phyloP scores from a whole-genome alignment of 1,284 basidiomycete species.

The Exsudoporus floridanus region DNA sequence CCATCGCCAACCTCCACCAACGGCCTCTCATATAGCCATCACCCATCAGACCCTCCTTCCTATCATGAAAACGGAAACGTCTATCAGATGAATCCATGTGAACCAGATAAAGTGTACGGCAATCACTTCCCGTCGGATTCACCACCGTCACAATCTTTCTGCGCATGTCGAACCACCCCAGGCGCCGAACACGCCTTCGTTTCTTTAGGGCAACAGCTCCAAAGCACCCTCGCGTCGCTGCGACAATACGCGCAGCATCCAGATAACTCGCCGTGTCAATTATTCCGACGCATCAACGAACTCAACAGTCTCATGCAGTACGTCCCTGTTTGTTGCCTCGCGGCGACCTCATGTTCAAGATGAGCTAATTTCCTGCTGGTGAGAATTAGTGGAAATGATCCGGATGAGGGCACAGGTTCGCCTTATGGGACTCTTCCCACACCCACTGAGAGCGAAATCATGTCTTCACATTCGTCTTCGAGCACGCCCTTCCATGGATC shows the following conservation, averaged over 20 bases:
- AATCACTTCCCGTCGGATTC: constrained; percentile 43
- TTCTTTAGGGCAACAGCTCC: constrained; percentile 61
- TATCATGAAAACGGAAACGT: constrained; percentile 48
- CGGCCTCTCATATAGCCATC: constrained; percentile 36
- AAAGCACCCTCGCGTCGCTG: constrained; percentile 53
- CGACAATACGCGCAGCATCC: constrained; percentile 63
- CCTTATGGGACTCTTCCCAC: constrained; percentile 46
- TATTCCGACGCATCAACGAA: constrained; percentile 61
- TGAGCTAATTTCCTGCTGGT: constrained; percentile 34
- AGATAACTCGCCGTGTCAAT: constrained; percentile 50
- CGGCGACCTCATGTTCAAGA: constrained; percentile 32
- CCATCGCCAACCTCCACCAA: constrained; percentile 37
- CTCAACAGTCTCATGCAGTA: constrained; percentile 67
- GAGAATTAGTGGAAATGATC: constrained; percentile 46
- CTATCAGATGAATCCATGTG: constrained; percentile 46
- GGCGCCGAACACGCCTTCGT: constrained; percentile 57
- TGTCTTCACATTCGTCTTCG: constrained; percentile 67
- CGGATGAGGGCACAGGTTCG: constrained; percentile 39
- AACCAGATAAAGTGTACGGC: constrained; percentile 44
- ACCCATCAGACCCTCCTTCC: constrained; percentile 39
- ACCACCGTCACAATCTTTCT: constrained; percentile 44
- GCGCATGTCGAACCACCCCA: constrained; percentile 64
- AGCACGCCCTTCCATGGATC: constrained; percentile 45
- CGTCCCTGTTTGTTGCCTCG: constrained; percentile 37
- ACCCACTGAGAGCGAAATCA: constrained; percentile 64